These are phyloP conservation scores for Sporothrix mexicana DNA, from an alignment of 2,329 filamentous ascomycete genomes.

Conservation along the genomic window DNA sequence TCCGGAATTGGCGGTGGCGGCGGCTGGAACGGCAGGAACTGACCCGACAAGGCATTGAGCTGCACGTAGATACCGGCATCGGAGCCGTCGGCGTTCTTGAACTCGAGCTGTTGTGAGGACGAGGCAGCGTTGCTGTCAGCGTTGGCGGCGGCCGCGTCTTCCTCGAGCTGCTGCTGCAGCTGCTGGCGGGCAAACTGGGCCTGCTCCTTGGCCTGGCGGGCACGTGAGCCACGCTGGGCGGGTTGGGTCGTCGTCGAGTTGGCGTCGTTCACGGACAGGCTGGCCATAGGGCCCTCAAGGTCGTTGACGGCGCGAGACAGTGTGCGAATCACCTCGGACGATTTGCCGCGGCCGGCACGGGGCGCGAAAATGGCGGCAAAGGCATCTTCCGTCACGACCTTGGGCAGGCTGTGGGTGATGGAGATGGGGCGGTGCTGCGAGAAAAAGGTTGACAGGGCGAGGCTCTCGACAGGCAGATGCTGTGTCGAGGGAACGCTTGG, in stretches of 20 bases:
- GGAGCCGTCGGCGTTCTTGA: constrained; percentile 62
- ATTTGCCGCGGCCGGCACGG: constrained; percentile 53
- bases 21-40: constrained; percentile 80
- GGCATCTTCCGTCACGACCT: constrained; percentile 70
- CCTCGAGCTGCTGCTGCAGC: constrained; percentile 33
- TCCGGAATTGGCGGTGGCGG: constrained; percentile 78
- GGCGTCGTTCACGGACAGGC: constrained; percentile 52
- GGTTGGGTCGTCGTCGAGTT: constrained; percentile 45
- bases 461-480: constrained; percentile 71
- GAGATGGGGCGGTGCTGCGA: constrained; percentile 94
- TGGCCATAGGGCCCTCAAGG: constrained; percentile 63
- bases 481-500: constrained; percentile 78
- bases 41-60: constrained; percentile 70
- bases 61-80: constrained; percentile 68
- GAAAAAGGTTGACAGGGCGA: constrained; percentile 91
- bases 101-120: constrained; percentile 57
- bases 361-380: constrained; percentile 84
- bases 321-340: constrained; percentile 70
- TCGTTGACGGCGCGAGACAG: constrained; percentile 65
- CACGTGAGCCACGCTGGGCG: constrained; percentile 18
- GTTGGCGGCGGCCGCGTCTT: constrained; percentile 22
- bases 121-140: constrained; percentile 49
- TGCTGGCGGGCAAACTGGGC: constrained; percentile 33
- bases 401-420: constrained; percentile 80
- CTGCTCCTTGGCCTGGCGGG: constrained; percentile 41